phyloP scores from a whole-genome alignment of 306 rosid genomes.

The Trichosanthes cucumerina region DNA sequence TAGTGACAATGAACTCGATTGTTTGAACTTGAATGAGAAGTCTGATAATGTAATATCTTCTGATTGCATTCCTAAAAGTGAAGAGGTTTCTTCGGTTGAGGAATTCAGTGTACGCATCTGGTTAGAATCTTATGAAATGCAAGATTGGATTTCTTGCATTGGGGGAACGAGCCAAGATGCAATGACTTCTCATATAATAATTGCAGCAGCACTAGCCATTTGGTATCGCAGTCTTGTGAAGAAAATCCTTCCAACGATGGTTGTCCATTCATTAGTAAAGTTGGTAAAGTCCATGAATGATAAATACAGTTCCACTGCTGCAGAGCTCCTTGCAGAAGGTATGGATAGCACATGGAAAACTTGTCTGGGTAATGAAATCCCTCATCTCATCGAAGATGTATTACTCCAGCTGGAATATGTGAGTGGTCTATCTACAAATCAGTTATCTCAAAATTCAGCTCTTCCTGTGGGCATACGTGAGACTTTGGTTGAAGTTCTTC shows the following conservation, averaged over 20 bases:
- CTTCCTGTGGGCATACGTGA: constrained; percentile 52
- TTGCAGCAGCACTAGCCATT: constrained; percentile 91
- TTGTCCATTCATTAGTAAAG: constrained; percentile 81
- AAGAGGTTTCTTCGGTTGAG: constrained; percentile 33
- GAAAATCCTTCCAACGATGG: constrained; percentile 48
- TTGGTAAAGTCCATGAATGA: constrained; percentile 89
- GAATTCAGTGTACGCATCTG: constrained; percentile 56
- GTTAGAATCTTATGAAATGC: constrained; percentile 93
- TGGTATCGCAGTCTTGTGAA: constrained; percentile 97
- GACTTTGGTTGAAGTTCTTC: constrained; percentile 77
- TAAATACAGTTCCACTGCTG: constrained; percentile 90
- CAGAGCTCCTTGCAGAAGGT: constrained; percentile 97
- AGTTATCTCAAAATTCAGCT: constrained; percentile 31
- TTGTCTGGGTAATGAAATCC: constrained; percentile 65
- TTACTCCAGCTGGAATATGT: constrained; percentile 85
- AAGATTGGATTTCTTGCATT: constrained; percentile 95
- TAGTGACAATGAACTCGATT: constrained; percentile 24
- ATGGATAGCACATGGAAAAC: constrained; percentile 88
- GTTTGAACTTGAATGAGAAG: constrained; percentile 26
- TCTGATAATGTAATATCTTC: constrained; percentile 12
- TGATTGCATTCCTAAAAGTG: constrained; percentile 17
- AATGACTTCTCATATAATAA: constrained; percentile 87
- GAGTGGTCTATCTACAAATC: constrained; percentile 53
- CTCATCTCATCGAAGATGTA: constrained; percentile 70
- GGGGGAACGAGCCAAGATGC: constrained; percentile 99